These are phyloP conservation scores for Saccharomyces kudriavzevii DNA, from an alignment of 805 yeast species.

Conservation along the genomic window DNA sequence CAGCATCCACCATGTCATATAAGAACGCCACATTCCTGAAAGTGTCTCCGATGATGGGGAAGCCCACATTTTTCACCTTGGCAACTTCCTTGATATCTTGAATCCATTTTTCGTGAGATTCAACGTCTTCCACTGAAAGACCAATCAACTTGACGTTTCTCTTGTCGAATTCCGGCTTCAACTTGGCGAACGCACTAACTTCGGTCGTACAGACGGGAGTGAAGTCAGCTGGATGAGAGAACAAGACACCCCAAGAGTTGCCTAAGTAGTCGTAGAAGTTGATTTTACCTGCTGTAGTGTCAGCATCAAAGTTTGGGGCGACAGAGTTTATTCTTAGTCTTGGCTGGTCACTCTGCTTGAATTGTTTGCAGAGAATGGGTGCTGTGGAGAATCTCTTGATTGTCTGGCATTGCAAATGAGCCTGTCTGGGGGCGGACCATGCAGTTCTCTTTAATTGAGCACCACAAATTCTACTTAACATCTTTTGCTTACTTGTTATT, in stretches of 20 bases:
- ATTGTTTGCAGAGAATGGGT: constrained; percentile 8
- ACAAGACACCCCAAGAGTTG: constrained; percentile 78
- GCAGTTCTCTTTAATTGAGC: not conserved
- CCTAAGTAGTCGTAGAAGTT: constrained; percentile 84
- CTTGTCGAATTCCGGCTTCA: constrained; percentile 80
- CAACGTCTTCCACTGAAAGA: constrained; percentile 75
- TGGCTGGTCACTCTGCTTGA: constrained; percentile 48
- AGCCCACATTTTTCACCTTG: constrained; percentile 59
- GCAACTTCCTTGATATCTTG: constrained; percentile 84
- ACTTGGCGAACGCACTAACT: constrained; percentile 84
- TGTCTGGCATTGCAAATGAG: not conserved
- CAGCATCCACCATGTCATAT: constrained; percentile 84
- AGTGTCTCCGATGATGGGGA: constrained; percentile 88
- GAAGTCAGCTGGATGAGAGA: constrained; percentile 94
- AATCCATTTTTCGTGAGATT: constrained; percentile 78
- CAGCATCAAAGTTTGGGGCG: constrained; percentile 85
- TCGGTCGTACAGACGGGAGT: constrained; percentile 97
- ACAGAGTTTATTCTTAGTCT: constrained; percentile 67
- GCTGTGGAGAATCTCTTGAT: not conserved
- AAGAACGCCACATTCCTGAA: constrained; percentile 76
- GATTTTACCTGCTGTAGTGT: constrained; percentile 73
- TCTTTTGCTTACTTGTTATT: not conserved
- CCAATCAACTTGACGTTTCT: constrained; percentile 87
- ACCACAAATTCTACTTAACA: not conserved
- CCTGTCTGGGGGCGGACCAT: not conserved